Evolutionary conservation across 805 yeast species (phyloP).

Genomic region (Teunomyces gatunensis): DNA sequence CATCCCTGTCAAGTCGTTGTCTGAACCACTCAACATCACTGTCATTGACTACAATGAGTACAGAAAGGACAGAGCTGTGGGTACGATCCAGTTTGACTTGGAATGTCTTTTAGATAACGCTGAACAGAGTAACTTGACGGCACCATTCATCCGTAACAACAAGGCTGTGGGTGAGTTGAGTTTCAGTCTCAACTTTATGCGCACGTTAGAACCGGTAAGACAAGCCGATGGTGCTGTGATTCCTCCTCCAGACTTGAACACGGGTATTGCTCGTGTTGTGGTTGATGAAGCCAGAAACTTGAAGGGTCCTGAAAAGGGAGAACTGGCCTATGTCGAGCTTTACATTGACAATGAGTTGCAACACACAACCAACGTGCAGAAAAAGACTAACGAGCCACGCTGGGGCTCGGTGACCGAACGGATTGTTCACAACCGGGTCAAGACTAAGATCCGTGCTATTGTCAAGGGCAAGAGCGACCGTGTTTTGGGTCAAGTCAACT

Average conservation of each 20-base stretch:
- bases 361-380: conserved; percentile 54
- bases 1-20: conserved; percentile 66
- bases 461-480: conserved; percentile 60
- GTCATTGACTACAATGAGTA: conserved; percentile 76
- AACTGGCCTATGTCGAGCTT: conserved; percentile 69
- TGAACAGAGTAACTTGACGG: conserved; percentile 46
- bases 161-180: conserved; percentile 74
- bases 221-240: conserved; percentile 78
- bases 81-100: conserved; percentile 71
- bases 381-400: conserved; percentile 62
- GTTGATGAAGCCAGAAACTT: conserved; percentile 61
- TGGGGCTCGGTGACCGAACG: conserved; percentile 65
- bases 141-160: conserved; percentile 74
- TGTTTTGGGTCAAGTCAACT: conserved; percentile 56
- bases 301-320: conserved; percentile 41
- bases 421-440: conserved; percentile 69
- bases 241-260: conserved; percentile 89
- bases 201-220: conserved; percentile 61
- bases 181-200: conserved; percentile 73
- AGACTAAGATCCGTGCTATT: conserved; percentile 63
- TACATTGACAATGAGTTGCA: conserved; percentile 60
- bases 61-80: conserved; percentile 77
- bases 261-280: conserved; percentile 81
- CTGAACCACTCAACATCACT: conserved; percentile 77
- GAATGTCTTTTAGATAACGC: conserved; percentile 58